phyloP scores from a whole-genome alignment of 805 yeast genomes.

The Schizosaccharomyces lindneri region DNA sequence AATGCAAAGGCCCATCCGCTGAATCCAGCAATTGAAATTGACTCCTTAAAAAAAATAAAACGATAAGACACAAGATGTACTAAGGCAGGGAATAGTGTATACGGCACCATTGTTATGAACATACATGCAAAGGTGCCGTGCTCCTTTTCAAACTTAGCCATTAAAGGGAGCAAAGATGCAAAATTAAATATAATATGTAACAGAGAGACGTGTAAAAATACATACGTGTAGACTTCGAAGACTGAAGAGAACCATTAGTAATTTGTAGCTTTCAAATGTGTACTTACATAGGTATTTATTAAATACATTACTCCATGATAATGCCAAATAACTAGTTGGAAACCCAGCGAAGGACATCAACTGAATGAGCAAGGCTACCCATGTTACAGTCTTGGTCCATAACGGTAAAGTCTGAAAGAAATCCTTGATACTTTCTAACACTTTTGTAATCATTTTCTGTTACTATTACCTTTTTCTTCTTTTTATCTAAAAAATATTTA shows the following conservation, averaged over 20 bases:
- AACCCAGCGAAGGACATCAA: no score
- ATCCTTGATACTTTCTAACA: no score
- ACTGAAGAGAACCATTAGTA: background rate
- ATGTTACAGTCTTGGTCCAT: no score
- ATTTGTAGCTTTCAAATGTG: no score
- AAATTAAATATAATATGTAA: background rate
- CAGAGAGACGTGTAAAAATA: background rate
- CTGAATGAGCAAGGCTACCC: no score
- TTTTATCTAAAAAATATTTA: no score
- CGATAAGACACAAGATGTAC: background rate
- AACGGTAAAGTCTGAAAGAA: no score
- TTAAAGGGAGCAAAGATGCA: background rate
- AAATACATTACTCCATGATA: no score
- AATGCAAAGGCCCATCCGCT: conserved; percentile 1
- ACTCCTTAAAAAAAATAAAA: background rate
- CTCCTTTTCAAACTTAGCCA: background rate
- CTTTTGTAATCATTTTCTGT: no score
- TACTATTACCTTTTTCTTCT: no score
- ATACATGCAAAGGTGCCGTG: background rate
- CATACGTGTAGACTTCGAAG: background rate
- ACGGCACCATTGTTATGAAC: background rate
- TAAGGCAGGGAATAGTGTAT: background rate
- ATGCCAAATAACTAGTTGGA: no score
- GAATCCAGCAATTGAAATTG: background rate
- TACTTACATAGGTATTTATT: no score